phyloP scores from a whole-genome alignment of 1,139 yeast genomes.

The Candida sp. region DNA sequence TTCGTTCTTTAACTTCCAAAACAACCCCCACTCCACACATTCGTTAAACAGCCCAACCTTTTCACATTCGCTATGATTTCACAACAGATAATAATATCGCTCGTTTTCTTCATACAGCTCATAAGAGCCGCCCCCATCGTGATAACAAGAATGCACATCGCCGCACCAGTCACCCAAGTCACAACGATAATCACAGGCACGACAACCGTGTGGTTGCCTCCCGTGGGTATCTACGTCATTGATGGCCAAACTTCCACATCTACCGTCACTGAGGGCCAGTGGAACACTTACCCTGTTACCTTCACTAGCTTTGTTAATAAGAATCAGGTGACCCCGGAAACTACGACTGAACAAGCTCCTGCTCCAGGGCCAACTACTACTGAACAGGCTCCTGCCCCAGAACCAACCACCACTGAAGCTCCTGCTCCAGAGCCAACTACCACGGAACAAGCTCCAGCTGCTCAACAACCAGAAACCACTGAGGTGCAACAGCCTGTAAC shows the following conservation, averaged over 20 bases:
- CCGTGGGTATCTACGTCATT: slow-evolving; percentile 68
- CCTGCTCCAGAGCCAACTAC: slow-evolving; percentile 19
- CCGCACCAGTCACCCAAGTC: slow-evolving; percentile 59
- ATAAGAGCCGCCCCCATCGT: slow-evolving; percentile 38
- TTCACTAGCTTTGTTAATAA: slow-evolving; percentile 16
- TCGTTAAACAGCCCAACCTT: background rate
- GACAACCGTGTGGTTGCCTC: slow-evolving; percentile 63
- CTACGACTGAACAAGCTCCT: slow-evolving; percentile 16
- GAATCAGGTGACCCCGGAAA: slow-evolving; percentile 10
- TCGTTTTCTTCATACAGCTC: slow-evolving; percentile 20
- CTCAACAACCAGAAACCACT: slow-evolving; percentile 6
- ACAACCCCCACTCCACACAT: background rate
- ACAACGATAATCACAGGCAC: slow-evolving; percentile 62
- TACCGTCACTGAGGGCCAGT: slow-evolving; percentile 45
- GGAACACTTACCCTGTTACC: slow-evolving; percentile 31
- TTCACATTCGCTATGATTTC: slow-evolving; percentile 6
- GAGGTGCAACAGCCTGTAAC: slow-evolving; percentile 10
- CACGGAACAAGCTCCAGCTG: slow-evolving; percentile 9
- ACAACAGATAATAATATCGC: slow-evolving; percentile 1
- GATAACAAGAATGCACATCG: slow-evolving; percentile 67
- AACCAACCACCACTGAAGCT: slow-evolving; percentile 14
- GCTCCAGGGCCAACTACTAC: slow-evolving; percentile 15
- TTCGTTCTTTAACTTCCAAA: background rate
- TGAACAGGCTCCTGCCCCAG: slow-evolving; percentile 26
- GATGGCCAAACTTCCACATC: slow-evolving; percentile 65